Evolutionary conservation across 768 basidiomycete species (phyloP).

Genomic region (Polyporus arcularius): DNA sequence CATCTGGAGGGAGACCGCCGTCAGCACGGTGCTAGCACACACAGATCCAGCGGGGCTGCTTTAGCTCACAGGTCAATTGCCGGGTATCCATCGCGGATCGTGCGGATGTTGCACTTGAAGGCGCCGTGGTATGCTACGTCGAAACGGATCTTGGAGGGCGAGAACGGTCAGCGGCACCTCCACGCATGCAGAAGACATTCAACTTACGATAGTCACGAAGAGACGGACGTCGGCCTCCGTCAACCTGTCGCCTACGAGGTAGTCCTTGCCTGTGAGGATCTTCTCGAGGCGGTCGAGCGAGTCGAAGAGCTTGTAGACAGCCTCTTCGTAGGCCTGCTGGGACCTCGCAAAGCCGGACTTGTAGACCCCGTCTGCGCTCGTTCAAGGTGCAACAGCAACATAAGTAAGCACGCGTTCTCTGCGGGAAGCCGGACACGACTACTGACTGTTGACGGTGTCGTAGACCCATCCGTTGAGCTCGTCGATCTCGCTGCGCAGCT

Average conservation of each 20-base stretch:
- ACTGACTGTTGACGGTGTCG: slow-evolving; percentile 73
- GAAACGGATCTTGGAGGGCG: slow-evolving; percentile 65
- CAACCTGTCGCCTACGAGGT: slow-evolving; percentile 77
- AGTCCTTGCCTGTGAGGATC: slow-evolving; percentile 75
- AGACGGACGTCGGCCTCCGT: slow-evolving; percentile 88
- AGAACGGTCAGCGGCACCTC: too few relatives aligned
- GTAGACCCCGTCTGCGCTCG: slow-evolving; percentile 82
- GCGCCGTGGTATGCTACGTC: slow-evolving; percentile 89
- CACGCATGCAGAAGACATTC: neutral
- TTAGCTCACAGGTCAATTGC: slow-evolving; percentile 61
- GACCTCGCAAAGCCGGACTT: slow-evolving; percentile 83
- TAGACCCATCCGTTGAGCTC: slow-evolving; percentile 86
- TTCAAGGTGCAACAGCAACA: neutral
- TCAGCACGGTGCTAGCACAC: too few relatives aligned
- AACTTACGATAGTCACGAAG: slow-evolving; percentile 73
- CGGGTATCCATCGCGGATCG: slow-evolving; percentile 86
- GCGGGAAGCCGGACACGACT: too few relatives aligned
- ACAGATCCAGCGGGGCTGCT: too few relatives aligned
- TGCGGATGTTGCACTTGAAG: slow-evolving; percentile 92
- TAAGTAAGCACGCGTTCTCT: too few relatives aligned
- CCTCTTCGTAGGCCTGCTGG: slow-evolving; percentile 78
- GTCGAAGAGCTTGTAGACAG: slow-evolving; percentile 72
- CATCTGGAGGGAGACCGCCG: slow-evolving; percentile 45
- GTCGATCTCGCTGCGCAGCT: slow-evolving; percentile 76
- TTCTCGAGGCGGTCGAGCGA: slow-evolving; percentile 82